Evolutionary conservation across 192 early-diverging fungal species (phyloP), one percentile per base, ranked within the genome.

Genomic region (Mycoemilia scoparia): DNA sequence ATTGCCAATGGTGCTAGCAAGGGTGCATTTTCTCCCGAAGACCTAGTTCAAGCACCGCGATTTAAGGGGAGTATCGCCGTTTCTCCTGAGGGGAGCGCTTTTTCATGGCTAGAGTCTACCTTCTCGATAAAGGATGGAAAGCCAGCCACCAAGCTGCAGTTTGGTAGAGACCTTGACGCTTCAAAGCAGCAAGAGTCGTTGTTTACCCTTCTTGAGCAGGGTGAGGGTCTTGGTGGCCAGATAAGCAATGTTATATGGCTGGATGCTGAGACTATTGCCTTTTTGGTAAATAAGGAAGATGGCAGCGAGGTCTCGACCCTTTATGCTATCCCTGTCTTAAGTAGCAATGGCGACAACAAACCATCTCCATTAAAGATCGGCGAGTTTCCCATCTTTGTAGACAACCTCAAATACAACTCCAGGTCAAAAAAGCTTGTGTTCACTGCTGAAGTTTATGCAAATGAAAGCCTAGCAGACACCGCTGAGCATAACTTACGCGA

Each of bases 391-490:
- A 64, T 76, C 10, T 57, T 47, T 1, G 66, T 67, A 24, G 25
- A 29, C 17, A 70, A 73, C 42, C 29, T 75, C 38, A 72, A 78
- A 39, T 79, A 52, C 48, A 68, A 62, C 39, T 14, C 27, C 16
- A 46, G 43, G 5, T 52, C 71, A 5, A 47, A 53, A 10, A 34
- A 64, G 12, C 51, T 78, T 16, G 75, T 64, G 5, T 81, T 84
- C 43, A 71, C 71, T 0, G 81, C 81, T 15, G 54, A 57, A 6
- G 79, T 84, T 7, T 75, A 78, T 44, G 60, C 44, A 6, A 64
- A 71, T 13, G 56, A 52, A 4, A 48, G 67, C 2, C 43, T 82
- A 17, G 59, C 69, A 15, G 66, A 62, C 12, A 68, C 73, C 3
- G 69, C 61, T 21, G 35, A 64, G 29, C 64, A 58, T 29, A 68